Percentiles rank a stretch among this genome's conserved stretches.
Evolutionary conservation across 2,329 filamentous ascomycete species (phyloP).

Genomic region (Colletotrichum filicis): DNA sequence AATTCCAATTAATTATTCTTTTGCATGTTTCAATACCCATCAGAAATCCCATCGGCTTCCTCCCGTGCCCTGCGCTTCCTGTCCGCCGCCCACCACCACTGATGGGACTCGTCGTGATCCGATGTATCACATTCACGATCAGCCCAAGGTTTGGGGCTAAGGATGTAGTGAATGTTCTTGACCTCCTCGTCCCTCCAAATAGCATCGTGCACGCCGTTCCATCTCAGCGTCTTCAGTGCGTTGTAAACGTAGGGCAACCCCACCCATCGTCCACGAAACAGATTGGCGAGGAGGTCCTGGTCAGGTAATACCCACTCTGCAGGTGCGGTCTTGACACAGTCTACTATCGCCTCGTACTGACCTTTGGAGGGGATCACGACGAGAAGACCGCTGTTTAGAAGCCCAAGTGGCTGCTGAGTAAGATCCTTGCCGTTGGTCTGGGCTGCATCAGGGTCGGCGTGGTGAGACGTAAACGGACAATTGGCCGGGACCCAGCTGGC

Average conservation of each 20-base stretch:
- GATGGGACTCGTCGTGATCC: not conserved
- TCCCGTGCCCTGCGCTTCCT: not conserved
- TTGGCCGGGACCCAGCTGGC: not conserved
- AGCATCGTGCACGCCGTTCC: not conserved
- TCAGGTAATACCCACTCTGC: not conserved
- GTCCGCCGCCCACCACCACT: not conserved
- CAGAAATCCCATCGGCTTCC: not conserved
- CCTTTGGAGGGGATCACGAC: not conserved
- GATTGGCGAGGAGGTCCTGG: not conserved
- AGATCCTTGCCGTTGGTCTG: not conserved
- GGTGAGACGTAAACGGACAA: not conserved
- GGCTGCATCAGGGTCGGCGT: not conserved
- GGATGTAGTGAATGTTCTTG: not conserved
- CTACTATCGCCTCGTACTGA: not conserved
- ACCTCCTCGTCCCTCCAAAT: not conserved
- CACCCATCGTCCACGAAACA: not conserved
- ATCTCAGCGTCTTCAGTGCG: not conserved
- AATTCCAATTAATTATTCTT: not conserved
- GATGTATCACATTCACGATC: not conserved
- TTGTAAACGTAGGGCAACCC: not conserved
- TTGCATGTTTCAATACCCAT: not conserved
- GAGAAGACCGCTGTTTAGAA: not conserved
- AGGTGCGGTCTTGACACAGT: not conserved
- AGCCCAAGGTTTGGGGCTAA: not conserved
- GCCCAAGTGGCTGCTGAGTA: not conserved